Evolutionary conservation across 768 basidiomycete species (phyloP).

Genomic region (Kockovaella imperatae): DNA sequence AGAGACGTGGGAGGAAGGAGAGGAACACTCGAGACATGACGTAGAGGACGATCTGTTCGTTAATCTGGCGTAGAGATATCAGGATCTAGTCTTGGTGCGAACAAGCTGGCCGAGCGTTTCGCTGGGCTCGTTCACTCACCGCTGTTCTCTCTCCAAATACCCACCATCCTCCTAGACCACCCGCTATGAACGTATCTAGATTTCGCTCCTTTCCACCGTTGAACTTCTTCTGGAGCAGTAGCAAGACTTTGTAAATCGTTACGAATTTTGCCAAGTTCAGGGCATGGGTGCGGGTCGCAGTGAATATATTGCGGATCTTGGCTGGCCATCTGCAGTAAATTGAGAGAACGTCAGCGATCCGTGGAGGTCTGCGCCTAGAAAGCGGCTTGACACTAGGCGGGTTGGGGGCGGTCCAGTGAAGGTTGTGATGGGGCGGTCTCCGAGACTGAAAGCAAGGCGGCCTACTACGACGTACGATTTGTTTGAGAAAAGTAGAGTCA

Average conservation of each 20-base stretch:
- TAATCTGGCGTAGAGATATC: slow-evolving; percentile 28
- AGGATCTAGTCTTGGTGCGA: neutral
- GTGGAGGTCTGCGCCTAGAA: neutral
- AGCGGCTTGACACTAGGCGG: neutral
- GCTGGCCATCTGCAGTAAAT: slow-evolving; percentile 19
- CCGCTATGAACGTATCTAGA: slow-evolving; percentile 83
- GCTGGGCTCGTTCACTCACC: slow-evolving; percentile 42
- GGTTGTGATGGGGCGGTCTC: neutral
- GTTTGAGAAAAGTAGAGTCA: slow-evolving; percentile 87
- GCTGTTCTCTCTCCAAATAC: slow-evolving; percentile 45
- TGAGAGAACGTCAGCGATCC: neutral
- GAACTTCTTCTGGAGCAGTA: slow-evolving; percentile 69
- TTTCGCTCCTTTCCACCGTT: slow-evolving; percentile 72
- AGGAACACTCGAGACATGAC: slow-evolving; percentile 86
- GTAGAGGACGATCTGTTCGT: slow-evolving; percentile 79
- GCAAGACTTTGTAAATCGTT: slow-evolving; percentile 75
- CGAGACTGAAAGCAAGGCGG: neutral
- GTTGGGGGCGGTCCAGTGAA: neutral
- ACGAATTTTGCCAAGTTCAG: slow-evolving; percentile 90
- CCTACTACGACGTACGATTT: slow-evolving; percentile 63
- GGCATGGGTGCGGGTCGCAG: slow-evolving; percentile 83
- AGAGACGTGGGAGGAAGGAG: slow-evolving; percentile 74
- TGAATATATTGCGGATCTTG: slow-evolving; percentile 54
- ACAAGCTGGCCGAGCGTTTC: neutral
- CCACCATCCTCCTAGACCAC: slow-evolving; percentile 76